These are phyloP conservation scores for Tetraselmis chui DNA, from an alignment of 139 green algal genomes.

Conservation along the genomic window DNA sequence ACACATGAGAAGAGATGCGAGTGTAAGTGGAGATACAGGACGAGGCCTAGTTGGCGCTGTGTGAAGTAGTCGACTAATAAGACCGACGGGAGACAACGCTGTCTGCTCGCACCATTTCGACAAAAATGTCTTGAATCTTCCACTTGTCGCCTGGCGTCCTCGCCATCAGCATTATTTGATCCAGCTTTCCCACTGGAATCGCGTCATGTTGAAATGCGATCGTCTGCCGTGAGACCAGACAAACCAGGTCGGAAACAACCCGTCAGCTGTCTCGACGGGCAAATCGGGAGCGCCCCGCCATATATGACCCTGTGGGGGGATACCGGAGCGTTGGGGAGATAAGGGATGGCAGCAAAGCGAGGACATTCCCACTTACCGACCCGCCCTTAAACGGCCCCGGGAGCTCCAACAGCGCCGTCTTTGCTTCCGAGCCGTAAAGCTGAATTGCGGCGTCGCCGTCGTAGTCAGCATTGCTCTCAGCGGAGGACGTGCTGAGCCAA, in stretches of 20 bases:
- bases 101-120: neutral
- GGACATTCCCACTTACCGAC: neutral
- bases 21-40: too few relatives aligned
- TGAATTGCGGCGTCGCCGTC: neutral
- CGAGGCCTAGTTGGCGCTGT: too few relatives aligned
- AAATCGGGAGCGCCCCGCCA: too few relatives aligned
- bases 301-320: too few relatives aligned
- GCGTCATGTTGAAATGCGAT: neutral
- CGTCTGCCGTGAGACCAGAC: too few relatives aligned
- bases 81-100: too few relatives aligned
- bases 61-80: too few relatives aligned
- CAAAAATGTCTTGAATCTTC: neutral
- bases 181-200: neutral
- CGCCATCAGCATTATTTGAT: neutral
- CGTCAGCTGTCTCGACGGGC: too few relatives aligned
- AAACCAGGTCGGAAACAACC: too few relatives aligned
- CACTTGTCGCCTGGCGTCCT: neutral
- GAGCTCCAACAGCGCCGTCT: neutral
- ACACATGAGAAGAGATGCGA: too few relatives aligned
- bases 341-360: too few relatives aligned
- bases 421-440: neutral
- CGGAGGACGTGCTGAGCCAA: neutral
- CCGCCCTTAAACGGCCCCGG: neutral
- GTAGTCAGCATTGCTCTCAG: neutral
- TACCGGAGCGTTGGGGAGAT: too few relatives aligned